Percentiles rank a stretch among this genome's conserved stretches.
Conservation (phyloP, 192 early-diverging fungal species). For the Chytriomyces hyalinus region DNA sequence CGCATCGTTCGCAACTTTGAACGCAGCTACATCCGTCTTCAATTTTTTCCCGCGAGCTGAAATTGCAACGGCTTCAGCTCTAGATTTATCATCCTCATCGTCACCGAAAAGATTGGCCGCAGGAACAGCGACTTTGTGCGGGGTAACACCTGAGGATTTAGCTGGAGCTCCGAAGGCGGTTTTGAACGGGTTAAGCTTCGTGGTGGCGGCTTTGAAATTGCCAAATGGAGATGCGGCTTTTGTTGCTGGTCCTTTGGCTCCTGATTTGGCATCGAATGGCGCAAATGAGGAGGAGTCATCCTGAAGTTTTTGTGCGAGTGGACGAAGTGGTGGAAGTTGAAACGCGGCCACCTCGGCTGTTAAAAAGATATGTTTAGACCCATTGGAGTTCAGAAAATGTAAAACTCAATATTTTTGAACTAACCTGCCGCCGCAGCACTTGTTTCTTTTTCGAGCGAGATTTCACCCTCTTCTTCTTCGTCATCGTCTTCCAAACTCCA, state of each 20-base stretch:
- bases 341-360: background rate
- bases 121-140: background rate
- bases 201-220: background rate
- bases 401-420: background rate
- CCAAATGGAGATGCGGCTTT: conserved; percentile 2
- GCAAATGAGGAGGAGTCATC: conserved; percentile 3
- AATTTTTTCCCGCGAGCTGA: conserved; percentile 22
- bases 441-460: background rate
- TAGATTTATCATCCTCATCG: conserved; percentile 16
- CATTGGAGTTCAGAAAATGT: background rate
- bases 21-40: conserved; percentile 23
- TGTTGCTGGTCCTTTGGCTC: background rate
- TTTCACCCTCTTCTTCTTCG: conserved; percentile 59
- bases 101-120: conserved; percentile 16
- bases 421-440: background rate
- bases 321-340: conserved; percentile 6
- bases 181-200: conserved; percentile 3
- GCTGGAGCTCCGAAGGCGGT: background rate
- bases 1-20: conserved; percentile 24
- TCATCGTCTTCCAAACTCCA: conserved; percentile 73
- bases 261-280: background rate
- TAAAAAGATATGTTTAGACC: background rate
- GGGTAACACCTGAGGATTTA: background rate
- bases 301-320: conserved; percentile 5
- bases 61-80: background rate